Evolutionary conservation across 169 alveolate species (phyloP), one percentile per base, ranked within the genome.

Genomic region (Cryptosporidium parvum): DNA sequence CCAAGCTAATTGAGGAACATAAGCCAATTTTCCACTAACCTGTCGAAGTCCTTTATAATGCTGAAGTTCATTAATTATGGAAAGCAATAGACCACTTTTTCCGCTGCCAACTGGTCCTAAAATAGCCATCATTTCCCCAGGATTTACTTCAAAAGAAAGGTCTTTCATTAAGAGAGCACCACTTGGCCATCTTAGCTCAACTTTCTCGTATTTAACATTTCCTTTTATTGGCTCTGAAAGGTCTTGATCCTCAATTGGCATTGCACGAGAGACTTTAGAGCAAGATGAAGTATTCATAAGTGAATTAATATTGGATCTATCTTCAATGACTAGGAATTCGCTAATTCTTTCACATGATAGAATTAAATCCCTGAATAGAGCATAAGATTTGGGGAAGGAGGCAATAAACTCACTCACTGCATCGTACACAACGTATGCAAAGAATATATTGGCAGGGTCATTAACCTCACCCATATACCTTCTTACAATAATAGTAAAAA

Each of bases 21-120:
- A 96, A 58, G 95, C 95, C 44, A 94, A 42, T 18, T 72, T 68
- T 42, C 94, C 94, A 18, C 65, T 85, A n/a, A 87, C 58, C 29
- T 39, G 26, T 33, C 84, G 18, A 18, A 72, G 91, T 59, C 85
- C 95, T 29, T 91, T 92, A 9, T 92, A 37, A 39, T 94, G 95
- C 7, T 91, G 51, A 92, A 95, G 91, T 53, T 94, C 95, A 26
- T 96, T 96, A 35, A 96, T 70, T 14, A 96, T 67, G 5, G 99
- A 93, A 21, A 92, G 80, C 23, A 96, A 59, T 37, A 96, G 71
- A 21, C 96, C 93, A 45, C 95, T 91, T 85, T 96, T 95, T 26
- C 98, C 98, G 39, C 95, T 84, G 12, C 98, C 98, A n/a, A 95
- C 95, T 45, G 92, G 94, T 29, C 98, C 98, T 29, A 96, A 92